phyloP scores from a whole-genome alignment of 345 rosid genomes.

The Lepidium africanum region DNA sequence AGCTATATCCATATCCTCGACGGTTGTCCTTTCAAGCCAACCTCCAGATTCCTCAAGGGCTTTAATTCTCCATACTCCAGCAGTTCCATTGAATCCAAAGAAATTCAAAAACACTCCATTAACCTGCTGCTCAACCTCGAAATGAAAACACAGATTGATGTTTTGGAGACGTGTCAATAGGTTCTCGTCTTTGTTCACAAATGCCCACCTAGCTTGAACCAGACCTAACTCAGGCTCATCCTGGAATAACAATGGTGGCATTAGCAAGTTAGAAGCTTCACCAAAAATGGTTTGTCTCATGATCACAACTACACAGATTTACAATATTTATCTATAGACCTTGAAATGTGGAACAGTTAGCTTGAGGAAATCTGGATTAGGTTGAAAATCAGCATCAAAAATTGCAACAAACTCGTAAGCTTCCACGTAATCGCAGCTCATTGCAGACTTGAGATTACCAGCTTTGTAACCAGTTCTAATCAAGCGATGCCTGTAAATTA shows the following conservation, averaged over 20 bases:
- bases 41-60: constrained; percentile 85
- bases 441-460: constrained; percentile 85
- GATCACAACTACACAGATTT: neutral
- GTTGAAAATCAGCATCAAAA: constrained; percentile 82
- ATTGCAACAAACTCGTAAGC: constrained; percentile 78
- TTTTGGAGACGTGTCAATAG: constrained; percentile 78
- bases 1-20: constrained; percentile 85
- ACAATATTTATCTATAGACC: constrained; percentile 28
- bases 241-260: constrained; percentile 29
- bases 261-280: neutral
- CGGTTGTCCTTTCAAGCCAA: constrained; percentile 90
- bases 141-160: constrained; percentile 71
- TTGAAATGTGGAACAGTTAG: constrained; percentile 71
- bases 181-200: constrained; percentile 80
- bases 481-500: constrained; percentile 58
- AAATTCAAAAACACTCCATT: constrained; percentile 67
- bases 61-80: constrained; percentile 82
- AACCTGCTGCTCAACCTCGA: constrained; percentile 82
- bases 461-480: constrained; percentile 83
- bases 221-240: constrained; percentile 58
- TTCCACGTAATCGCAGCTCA: constrained; percentile 65
- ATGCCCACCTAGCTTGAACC: constrained; percentile 81
- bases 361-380: constrained; percentile 59
- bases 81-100: constrained; percentile 90
- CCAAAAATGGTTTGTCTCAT: neutral